Base-by-base conservation (phyloP, 2,329 filamentous ascomycete genomes). In the Ilyonectria mors-panacis region DNA sequence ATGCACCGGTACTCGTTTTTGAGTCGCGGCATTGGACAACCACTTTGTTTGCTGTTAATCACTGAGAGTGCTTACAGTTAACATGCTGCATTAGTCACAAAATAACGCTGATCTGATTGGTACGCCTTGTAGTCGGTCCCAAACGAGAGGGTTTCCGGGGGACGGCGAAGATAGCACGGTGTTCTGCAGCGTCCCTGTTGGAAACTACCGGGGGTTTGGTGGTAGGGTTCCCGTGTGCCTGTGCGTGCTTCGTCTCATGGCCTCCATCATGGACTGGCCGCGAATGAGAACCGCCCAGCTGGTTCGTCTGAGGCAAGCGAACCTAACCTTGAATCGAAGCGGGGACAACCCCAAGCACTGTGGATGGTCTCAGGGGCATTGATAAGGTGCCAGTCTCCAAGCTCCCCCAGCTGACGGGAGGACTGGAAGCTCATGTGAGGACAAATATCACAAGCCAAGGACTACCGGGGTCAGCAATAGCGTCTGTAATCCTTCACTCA, bases 381-480 rank as follows among this genome's bases (percentile, higher is more conserved):
- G 58, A 65, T 61, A 65, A 44, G 57, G 53, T 39, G 35, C 44
- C 26, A 48, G 35, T 44, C 54, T 53, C 44, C 35, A 23, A 61
- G 26, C 47, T 60, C 47, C 28, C 55, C 57, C 57, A 68, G 65
- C 62, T 23, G 59, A 63, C 53, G 42, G n/a, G 28, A 47, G 48
- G 54, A 39, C 33, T 56, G 54, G 60, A 48, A 56, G 47, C 58
- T 55, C 54, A 33, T 54, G 51, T 42, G 39, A 56, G 56, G 54
- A 65, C 65, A 60, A 70, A 60, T 33, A 55, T 71, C 48, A 44
- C 44, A 58, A 55, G 45, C 55, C 33, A 17, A 51, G 59, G 63
- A 57, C 47, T 55, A 45, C 62, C 70, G 45, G 57, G 62, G 23
- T 61, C 56, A 48, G 58, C 19, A 33, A 30, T 26, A 26, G 48